phyloP scores from a whole-genome alignment of 805 yeast genomes.

The Lachancea fermentati region DNA sequence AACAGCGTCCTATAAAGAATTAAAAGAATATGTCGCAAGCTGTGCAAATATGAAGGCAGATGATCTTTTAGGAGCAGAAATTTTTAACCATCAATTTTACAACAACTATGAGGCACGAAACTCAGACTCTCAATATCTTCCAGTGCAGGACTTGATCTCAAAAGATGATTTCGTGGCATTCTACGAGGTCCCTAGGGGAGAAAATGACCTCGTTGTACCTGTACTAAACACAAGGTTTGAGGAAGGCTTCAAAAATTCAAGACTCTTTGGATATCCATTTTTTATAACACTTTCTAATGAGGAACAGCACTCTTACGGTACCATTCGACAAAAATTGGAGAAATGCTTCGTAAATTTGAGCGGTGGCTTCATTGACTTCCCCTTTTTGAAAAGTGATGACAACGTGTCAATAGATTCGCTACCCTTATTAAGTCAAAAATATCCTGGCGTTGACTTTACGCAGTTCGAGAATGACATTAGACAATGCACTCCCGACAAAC shows the following conservation, averaged over 20 bases:
- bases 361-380: constrained; percentile 33
- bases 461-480: constrained; percentile 16
- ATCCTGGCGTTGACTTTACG: constrained; percentile 20
- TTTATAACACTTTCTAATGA: constrained; percentile 51
- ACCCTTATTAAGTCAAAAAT: constrained; percentile 28
- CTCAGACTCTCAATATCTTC: constrained; percentile 46
- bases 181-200: constrained; percentile 43
- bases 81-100: constrained; percentile 65
- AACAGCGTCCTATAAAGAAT: constrained; percentile 55
- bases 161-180: constrained; percentile 60
- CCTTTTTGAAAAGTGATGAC: constrained; percentile 29
- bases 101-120: constrained; percentile 61
- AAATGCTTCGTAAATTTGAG: constrained; percentile 42
- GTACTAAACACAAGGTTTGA: constrained; percentile 44
- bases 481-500: constrained; percentile 13
- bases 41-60: constrained; percentile 35
- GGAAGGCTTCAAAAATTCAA: constrained; percentile 37
- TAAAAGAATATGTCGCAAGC: constrained; percentile 54
- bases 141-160: constrained; percentile 61
- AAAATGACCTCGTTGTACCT: constrained; percentile 54
- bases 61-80: constrained; percentile 48
- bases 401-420: constrained; percentile 30
- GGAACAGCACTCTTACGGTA: constrained; percentile 52
- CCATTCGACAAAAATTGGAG: constrained; percentile 53
- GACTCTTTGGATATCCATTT: constrained; percentile 71